Evolutionary conservation across 2,329 filamentous ascomycete genomes (phyloP).

Genomic region (Xylaria sp.): DNA sequence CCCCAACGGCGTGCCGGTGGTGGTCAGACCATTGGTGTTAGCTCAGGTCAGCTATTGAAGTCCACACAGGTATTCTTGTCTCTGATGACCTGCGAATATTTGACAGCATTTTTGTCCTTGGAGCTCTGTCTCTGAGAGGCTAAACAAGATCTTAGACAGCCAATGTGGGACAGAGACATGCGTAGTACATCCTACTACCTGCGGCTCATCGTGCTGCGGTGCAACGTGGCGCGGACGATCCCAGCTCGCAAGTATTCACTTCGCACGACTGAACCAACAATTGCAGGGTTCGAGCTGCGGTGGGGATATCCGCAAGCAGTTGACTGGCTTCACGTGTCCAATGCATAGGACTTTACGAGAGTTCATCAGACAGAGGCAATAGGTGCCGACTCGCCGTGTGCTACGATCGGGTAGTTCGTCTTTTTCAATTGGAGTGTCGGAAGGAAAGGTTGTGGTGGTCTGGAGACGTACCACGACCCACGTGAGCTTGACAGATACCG

Average conservation of each 20-base stretch:
- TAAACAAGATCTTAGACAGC: not conserved
- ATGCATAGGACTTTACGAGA: conserved; percentile 8
- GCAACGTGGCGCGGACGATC: conserved; percentile 26
- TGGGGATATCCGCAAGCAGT: conserved; percentile 37
- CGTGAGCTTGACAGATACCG: conserved; percentile 27
- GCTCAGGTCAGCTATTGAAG: not conserved
- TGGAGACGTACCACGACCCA: conserved; percentile 14
- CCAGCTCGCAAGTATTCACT: conserved; percentile 11
- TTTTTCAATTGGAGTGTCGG: conserved; percentile 26
- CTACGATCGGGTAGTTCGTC: conserved; percentile 21
- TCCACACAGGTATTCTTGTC: too few relatives aligned
- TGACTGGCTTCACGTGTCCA: conserved; percentile 16
- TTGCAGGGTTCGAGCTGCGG: conserved; percentile 20
- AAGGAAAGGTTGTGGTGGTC: conserved; percentile 6
- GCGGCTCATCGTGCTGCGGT: conserved; percentile 26
- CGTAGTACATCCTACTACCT: conserved; percentile 15
- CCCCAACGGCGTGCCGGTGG: conserved; percentile 38
- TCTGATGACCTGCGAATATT: not conserved
- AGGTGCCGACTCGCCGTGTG: conserved; percentile 11
- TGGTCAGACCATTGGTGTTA: conserved; percentile 28
- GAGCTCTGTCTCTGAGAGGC: not conserved
- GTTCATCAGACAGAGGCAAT: not conserved
- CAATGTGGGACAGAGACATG: conserved; percentile 3
- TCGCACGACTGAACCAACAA: conserved; percentile 1
- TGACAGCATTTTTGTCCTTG: not conserved